Base-by-base conservation (phyloP, 495 filamentous ascomycete genomes). In the Aspergillus homomorphus region DNA sequence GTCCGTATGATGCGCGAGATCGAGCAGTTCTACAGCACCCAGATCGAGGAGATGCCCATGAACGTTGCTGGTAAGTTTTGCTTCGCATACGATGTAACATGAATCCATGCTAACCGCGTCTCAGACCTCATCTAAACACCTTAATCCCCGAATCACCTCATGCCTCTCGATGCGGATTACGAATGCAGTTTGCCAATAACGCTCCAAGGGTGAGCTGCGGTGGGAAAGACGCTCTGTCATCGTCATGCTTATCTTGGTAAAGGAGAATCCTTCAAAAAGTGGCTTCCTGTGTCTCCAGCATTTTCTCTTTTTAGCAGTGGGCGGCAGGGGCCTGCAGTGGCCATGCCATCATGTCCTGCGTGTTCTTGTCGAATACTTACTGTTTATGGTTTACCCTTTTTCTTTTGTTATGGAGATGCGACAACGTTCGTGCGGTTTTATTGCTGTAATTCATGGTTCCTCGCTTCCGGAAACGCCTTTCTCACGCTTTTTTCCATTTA, bases 1-100 rank as follows among this genome's bases (percentile, higher is more conserved):
- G 94, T 98, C 64, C 92, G 95, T 73, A 98, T 98, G 87, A 90
- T 98, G 84, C 87, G 94, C 66, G 95, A 98, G 75, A 98, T 98
- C 62, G 94, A 80, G 68, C 80, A 84, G 71, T 86, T 84, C 72
- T 86, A 86, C 77, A 83, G 79, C 77, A 84, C 77, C 69, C 81
- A 84, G 70, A 80, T 84, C 58, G 81, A 84, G 70, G 81, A 84
- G 73, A 84, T 84, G 81, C 81, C 81, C 65, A 84, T 84, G 81
- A 84, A 82, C 73, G 78, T 80, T 76, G 80, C 80, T 59, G 76
- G 73, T 76, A 69, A 62, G 72, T 68, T 56, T 16, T 9, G 6
- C 16, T 20, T 19, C 9, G 15, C 9, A 6, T 26, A 9, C 4
- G n/a, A 24, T 33, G 23, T 12, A 16, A 23, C 28, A 2, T 48